phyloP scores from a whole-genome alignment of 208 protist genomes.

The Leishmania tropica region DNA sequence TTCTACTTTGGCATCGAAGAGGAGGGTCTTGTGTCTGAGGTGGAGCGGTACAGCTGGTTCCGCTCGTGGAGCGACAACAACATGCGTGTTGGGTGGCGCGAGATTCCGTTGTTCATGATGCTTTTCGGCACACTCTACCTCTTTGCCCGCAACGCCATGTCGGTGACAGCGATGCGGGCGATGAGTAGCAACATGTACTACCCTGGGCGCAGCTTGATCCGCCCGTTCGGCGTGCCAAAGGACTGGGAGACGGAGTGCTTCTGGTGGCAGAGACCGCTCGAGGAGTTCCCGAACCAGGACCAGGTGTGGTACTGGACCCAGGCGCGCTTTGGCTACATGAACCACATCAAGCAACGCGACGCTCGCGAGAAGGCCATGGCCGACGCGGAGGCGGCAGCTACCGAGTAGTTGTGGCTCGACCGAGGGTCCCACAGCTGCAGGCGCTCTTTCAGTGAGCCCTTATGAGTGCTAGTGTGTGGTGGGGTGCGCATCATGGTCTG shows the following conservation, averaged over 20 bases:
- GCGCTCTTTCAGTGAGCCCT: neutral
- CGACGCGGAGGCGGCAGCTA: constrained; percentile 34
- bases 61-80: constrained; percentile 85
- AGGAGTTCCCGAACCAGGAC: constrained; percentile 87
- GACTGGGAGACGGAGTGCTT: constrained; percentile 74
- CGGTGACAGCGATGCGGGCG: constrained; percentile 61
- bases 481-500: no score
- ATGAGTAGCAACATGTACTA: constrained; percentile 89
- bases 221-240: constrained; percentile 77
- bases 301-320: constrained; percentile 85
- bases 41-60: constrained; percentile 91
- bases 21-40: constrained; percentile 75
- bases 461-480: neutral
- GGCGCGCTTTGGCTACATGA: constrained; percentile 79
- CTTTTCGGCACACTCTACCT: constrained; percentile 63
- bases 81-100: constrained; percentile 79
- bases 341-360: constrained; percentile 81
- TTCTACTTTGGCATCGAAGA: constrained; percentile 87
- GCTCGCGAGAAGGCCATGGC: constrained; percentile 63
- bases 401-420: neutral
- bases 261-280: constrained; percentile 89
- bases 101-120: constrained; percentile 75
- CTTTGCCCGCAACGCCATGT: constrained; percentile 59
- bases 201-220: constrained; percentile 67
- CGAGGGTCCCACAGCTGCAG: neutral